Evolutionary conservation across 169 alveolate species (phyloP), one percentile per base, ranked within the genome.

Genomic region (Nephromyces sp.): DNA sequence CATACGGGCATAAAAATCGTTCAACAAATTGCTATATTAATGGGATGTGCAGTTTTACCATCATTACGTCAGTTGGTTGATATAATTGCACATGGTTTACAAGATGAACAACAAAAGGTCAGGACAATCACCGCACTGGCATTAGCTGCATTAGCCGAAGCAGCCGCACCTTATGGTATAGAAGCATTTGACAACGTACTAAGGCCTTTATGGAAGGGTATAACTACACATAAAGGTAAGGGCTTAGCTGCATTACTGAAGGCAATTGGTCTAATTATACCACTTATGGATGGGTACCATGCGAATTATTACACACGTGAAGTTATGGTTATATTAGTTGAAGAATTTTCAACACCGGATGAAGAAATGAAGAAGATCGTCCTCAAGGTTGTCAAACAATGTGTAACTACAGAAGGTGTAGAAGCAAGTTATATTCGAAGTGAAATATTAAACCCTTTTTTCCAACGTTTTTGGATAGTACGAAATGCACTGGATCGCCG

Each of bases 1-100:
- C 99, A 98, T 78, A 98, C 99, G n/a, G 99, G 99, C 5, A 94
- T 98, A 66, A 98, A 96, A 80, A 96, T 96, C 1, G 96, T 97
- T 1, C 98, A 97, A 84, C 98, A 96, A 86, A 92, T 96, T 28
- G 96, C 99, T 3, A 94, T 96, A 21, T 81, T 94, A 66, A 89
- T 95, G 92, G 99, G 99, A 8, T 94, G 99, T 75, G 99, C 98
- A 0, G 93, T 97, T 3, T 86, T 98, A 68, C 99, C 99, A 52
- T 98, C 96, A 75, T 85, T 98, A 78, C 92, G 92, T 83, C 95
- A 92, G 75, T 82, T 98, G 66, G 99, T 97, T 2, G 98, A 96
- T 53, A 96, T 96, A 72, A 93, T 98, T 43, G 93, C 94, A 66
- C 97, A 90, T 75, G 99, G 99, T 6, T 82, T 98, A 68, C 93